A percentile compares a stretch with the other conserved stretches of the same genome.
These are phyloP conservation scores for Xylariaceae sp. DNA, from an alignment of 2,329 filamentous ascomycete species.

Conservation along the genomic window DNA sequence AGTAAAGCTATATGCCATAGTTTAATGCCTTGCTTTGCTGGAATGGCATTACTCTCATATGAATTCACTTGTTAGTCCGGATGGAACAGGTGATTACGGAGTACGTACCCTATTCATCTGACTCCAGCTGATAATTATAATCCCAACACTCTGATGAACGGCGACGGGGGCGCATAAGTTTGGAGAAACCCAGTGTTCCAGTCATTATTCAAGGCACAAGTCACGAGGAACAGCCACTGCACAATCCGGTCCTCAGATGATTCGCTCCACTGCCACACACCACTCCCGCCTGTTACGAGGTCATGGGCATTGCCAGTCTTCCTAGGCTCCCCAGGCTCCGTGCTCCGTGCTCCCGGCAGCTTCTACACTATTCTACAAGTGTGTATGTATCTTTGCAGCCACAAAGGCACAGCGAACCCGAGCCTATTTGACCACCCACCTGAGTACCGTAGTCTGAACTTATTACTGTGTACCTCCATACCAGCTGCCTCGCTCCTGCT, in stretches of 20 bases:
- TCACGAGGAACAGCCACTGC: slow-evolving; percentile 30
- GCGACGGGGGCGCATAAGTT: background rate
- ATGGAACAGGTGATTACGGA: background rate
- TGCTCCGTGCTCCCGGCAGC: slow-evolving; percentile 18
- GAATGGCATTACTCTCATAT: background rate
- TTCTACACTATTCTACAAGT: slow-evolving; percentile 11
- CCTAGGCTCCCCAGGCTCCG: too few relatives aligned
- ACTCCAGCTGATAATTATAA: background rate
- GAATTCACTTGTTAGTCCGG: background rate
- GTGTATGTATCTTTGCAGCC: slow-evolving; percentile 27
- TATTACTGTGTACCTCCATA: slow-evolving; percentile 14
- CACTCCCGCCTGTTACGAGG: slow-evolving; percentile 1
- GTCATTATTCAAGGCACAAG: slow-evolving; percentile 13
- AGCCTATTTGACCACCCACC: slow-evolving; percentile 21
- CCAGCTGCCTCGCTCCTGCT: slow-evolving; percentile 16
- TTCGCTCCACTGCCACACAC: slow-evolving; percentile 26
- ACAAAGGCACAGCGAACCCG: slow-evolving; percentile 29
- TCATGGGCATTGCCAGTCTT: slow-evolving; percentile 5
- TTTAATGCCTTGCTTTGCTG: slow-evolving; percentile 6
- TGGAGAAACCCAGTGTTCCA: slow-evolving; percentile 1
- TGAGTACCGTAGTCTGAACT: slow-evolving; percentile 1
- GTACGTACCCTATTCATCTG: background rate
- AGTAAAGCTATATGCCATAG: background rate
- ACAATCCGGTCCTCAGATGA: slow-evolving; percentile 27
- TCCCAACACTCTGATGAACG: background rate